Evolutionary conservation across 2,329 filamentous ascomycete genomes (phyloP).

Genomic region (Neonectria faginata): DNA sequence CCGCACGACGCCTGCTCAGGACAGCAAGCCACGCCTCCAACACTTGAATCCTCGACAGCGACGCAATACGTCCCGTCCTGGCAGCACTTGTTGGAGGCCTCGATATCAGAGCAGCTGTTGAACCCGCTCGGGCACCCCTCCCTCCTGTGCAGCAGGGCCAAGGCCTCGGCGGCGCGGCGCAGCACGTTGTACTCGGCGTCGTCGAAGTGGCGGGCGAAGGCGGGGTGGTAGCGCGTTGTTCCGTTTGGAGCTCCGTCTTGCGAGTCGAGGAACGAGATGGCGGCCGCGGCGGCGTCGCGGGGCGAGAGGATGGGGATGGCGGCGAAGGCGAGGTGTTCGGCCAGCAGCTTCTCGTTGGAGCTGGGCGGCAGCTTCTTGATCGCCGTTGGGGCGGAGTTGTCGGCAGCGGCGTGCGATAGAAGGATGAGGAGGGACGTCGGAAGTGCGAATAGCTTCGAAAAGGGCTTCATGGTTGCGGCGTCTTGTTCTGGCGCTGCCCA

Average conservation of each 20-base stretch:
- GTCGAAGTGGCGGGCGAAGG: constrained; percentile 62
- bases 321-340: constrained; percentile 71
- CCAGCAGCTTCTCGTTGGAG: constrained; percentile 78
- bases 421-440: constrained; percentile 61
- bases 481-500: background rate
- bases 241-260: constrained; percentile 42
- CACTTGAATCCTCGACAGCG: constrained; percentile 68
- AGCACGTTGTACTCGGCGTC: constrained; percentile 48
- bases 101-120: constrained; percentile 71
- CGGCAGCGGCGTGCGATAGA: constrained; percentile 52
- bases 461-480: constrained; percentile 53
- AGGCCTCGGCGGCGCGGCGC: constrained; percentile 58
- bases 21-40: constrained; percentile 81
- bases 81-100: constrained; percentile 79
- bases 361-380: constrained; percentile 79
- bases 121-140: constrained; percentile 77
- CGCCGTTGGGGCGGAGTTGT: constrained; percentile 63
- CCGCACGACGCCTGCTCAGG: constrained; percentile 72
- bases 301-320: constrained; percentile 44
- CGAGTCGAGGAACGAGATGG: constrained; percentile 45
- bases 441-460: constrained; percentile 52
- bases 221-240: constrained; percentile 56
- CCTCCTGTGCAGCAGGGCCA: constrained; percentile 65
- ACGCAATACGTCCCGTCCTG: constrained; percentile 74
- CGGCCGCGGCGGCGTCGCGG: constrained; percentile 48